Conservation (phyloP, 2,329 filamentous ascomycete species). For the Epichloe hybrida region DNA sequence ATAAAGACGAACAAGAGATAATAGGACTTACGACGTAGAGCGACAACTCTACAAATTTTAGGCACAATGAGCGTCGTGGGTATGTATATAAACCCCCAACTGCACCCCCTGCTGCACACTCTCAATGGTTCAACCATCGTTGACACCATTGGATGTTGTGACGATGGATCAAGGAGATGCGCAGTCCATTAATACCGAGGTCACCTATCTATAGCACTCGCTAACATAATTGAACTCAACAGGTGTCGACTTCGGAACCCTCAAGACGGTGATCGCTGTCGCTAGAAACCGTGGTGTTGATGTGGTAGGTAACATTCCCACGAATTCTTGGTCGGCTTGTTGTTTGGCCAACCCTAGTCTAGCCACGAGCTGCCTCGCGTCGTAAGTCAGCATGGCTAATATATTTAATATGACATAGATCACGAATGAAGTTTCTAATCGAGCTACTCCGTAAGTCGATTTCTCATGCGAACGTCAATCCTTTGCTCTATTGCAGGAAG, state of each 20-base stretch:
- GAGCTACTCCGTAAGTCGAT: constrained; percentile 79
- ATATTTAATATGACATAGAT: constrained; percentile 44
- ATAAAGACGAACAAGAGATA: constrained; percentile 2
- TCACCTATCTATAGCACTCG: background rate
- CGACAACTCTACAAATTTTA: constrained; percentile 14
- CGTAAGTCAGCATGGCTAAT: background rate
- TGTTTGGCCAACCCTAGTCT: background rate
- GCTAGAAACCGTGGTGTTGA: constrained; percentile 97
- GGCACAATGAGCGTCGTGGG: constrained; percentile 43
- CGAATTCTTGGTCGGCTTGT: background rate
- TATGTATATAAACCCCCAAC: constrained; percentile 19
- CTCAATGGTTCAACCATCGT: background rate
- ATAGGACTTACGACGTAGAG: constrained; percentile 2
- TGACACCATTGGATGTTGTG: background rate
- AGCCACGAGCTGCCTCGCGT: background rate
- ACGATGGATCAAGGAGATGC: background rate
- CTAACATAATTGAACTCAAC: constrained; percentile 6
- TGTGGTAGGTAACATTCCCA: constrained; percentile 57
- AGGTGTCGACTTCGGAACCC: constrained; percentile 89
- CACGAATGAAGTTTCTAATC: constrained; percentile 97
- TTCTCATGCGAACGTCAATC: constrained; percentile 10
- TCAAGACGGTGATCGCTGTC: constrained; percentile 95
- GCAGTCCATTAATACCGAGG: background rate
- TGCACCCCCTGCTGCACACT: background rate
- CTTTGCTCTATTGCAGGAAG: background rate